Evolutionary conservation across 202 grass and related monocot species (phyloP), one percentile per base, ranked within the genome.

Genomic region (Panicum virgatum): DNA sequence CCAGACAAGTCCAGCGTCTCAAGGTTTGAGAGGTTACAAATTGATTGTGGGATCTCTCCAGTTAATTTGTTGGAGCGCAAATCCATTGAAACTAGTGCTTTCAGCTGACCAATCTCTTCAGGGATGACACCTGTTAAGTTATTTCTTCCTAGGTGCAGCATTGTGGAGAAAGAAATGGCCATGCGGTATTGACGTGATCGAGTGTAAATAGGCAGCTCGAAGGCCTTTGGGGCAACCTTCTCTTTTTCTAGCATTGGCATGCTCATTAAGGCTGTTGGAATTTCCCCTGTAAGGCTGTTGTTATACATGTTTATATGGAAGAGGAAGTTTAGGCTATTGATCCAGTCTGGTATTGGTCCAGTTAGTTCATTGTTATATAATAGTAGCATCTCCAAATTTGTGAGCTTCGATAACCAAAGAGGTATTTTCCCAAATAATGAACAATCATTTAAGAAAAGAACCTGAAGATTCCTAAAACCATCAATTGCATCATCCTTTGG

Each of bases 291-390:
- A 38, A 94, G 71, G 40, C 50, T 51, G 42, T 94, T 94, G 14
- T 79, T 40, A 26, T 88, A 86, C 71, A 94, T 48, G 45, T 94
- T 69, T 19, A 94, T 13, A 69, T 87, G 52, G 62, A 89, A 91
- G 10, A 94, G 88, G 40, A 34, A 26, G 20, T 29, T 30, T 3
- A 94, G 80, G 12, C 7, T 69, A 18, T 36, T 34, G 1, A 94
- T 38, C 92, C 92, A 94, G 4, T 14, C 1, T 7, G 92, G 92
- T 65, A 94, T 78, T 25, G 48, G 36, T 58, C 92, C 92, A 4
- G 80, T 89, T 12, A 94, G 53, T 14, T 66, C 56, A 78, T 94
- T 94, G 25, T 5, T 10, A 20, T 73, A 53, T n/a, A 94, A 46
- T 62, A 82, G 19, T 22, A 94, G 18, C 42, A 91, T 58, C 59